Percentiles rank a stretch among this genome's conserved stretches.
These are phyloP conservation scores for Calvatia gigantea DNA, from an alignment of 768 basidiomycete species.

Conservation along the genomic window DNA sequence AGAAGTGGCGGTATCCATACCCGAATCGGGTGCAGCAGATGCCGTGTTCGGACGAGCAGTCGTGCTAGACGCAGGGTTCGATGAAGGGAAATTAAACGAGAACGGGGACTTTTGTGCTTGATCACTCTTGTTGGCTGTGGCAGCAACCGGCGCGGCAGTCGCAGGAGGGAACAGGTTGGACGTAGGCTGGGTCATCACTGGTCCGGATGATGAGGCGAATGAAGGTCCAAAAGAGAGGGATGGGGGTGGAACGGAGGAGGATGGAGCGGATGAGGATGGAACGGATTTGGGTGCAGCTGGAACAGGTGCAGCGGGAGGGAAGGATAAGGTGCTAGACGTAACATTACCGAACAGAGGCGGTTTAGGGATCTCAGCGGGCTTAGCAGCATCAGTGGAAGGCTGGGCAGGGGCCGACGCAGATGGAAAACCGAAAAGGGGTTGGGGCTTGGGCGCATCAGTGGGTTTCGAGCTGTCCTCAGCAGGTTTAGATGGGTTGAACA, in stretches of 20 bases:
- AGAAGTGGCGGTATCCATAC: conserved; percentile 14
- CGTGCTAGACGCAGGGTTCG: neutral
- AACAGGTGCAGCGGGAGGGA: neutral
- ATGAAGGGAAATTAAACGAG: conserved; percentile 19
- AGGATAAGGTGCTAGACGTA: neutral
- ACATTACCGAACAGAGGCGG: neutral
- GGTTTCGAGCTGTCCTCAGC: neutral
- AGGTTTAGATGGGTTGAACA: neutral
- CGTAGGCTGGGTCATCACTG: neutral
- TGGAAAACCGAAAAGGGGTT: neutral
- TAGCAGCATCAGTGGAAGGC: neutral
- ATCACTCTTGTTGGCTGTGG: conserved; percentile 6
- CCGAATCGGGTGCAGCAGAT: neutral
- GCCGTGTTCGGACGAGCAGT: conserved; percentile 8
- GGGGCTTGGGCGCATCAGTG: neutral
- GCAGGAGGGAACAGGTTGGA: conserved; percentile 15
- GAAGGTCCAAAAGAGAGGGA: conserved; percentile 19
- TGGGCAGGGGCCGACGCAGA: neutral
- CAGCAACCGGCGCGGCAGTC: conserved; percentile 13
- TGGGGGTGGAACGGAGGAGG: neutral
- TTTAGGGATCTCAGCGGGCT: conserved; percentile 14
- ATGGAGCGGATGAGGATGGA: conserved; percentile 13
- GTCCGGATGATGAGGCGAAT: conserved; percentile 3
- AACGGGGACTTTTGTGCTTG: conserved; percentile 8
- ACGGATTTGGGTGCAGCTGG: neutral